Evolutionary conservation across 2,329 filamentous ascomycete species (phyloP), one percentile per base, ranked within the genome.

Genomic region (Sarocladium oryzae): DNA sequence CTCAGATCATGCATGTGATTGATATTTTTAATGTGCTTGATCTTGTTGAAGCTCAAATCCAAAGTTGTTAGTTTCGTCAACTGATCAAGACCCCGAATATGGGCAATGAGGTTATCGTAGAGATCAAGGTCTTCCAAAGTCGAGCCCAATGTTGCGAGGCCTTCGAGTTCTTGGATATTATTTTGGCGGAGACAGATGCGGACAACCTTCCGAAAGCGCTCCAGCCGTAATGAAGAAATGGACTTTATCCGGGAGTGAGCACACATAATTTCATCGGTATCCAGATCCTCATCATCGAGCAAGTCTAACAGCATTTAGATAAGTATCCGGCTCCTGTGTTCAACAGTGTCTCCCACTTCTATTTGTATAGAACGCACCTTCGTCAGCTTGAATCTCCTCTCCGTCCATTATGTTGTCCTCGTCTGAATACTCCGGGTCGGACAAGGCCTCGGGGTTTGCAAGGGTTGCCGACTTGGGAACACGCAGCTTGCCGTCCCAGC

Each of bases 1-100:
- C 78, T 86, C 52, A 97, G 78, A 51, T 89, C 78, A 20, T 73
- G 85, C 53, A 99, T 73, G 61, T 92, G 86, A 53, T 79, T 78
- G 57, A 97, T 73, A 61, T 92, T 84, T 69, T 95, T 96, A 73
- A 99, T 95, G 69, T 96, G 91, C 68, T 96, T 96, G 73, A 99
- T 92, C 75, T 97, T 97, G 76, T 99, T 99, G 80, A 96, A 99
- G 67, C 88, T 95, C 49, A 99, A 77, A 66, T 99, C 93, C 51
- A 99, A 81, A 52, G 75, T 86, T 5, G 80, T 89, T 51, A 99
- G 79, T 55, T 87, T 77, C 11, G 77, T 81, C 52, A 96, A 81
- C 41, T 82, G 75, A 51, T 96, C 90, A 41, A 99, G 78, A 26
- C 88, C 88, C 57, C 85, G 84, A 68, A 96, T 82, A 67, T 95